Evolutionary conservation across 768 basidiomycete species (phyloP), one percentile per base, ranked within the genome.

Genomic region (Leccinum subgranulosum): DNA sequence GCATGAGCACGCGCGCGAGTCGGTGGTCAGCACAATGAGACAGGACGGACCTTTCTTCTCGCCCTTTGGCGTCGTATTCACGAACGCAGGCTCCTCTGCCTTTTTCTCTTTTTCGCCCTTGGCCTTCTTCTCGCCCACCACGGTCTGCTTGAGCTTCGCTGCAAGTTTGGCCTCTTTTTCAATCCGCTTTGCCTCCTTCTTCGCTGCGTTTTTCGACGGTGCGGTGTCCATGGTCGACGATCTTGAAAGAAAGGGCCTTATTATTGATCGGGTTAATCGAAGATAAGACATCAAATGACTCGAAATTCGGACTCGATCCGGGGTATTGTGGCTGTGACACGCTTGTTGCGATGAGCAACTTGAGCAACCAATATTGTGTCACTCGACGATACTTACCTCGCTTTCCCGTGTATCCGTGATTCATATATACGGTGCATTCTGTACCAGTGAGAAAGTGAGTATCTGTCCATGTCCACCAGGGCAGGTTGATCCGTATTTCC

Each of bases 401-500:
- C 23, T 23, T 2, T 23, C 23, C 23, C 23, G 23, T 2, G 23
- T 23, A 23, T 23, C 25, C 25, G 80, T 94, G 4, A 77, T 98
- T 56, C 80, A 94, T 53, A 87, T 99, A 50, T 97, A 85, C 71
- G 96, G 96, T 14, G 75, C 85, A 12, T 91, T 93, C 2, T 89
- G 91, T 4, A 69, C 74, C 2, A 90, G 92, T 14, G 77, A 84
- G 70, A 88, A 85, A 67, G 83, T 92, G 85, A 67, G 83, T 92
- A 23, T 95, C 92, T 67, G 81, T 94, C 15, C 88, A 97, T 76
- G 77, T 98, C 39, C 95, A 97, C 70, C 92, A 94, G 76, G 89
- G 70, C 92, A 94, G 76, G 89, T 90, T 28, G 95, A 89, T 73
- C 95, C 96, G 1, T 98, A 98, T 73, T 86, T 95, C 72, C 96